These are phyloP conservation scores for Clarkia xantiana DNA, from an alignment of 345 rosid genomes.

Conservation along the genomic window DNA sequence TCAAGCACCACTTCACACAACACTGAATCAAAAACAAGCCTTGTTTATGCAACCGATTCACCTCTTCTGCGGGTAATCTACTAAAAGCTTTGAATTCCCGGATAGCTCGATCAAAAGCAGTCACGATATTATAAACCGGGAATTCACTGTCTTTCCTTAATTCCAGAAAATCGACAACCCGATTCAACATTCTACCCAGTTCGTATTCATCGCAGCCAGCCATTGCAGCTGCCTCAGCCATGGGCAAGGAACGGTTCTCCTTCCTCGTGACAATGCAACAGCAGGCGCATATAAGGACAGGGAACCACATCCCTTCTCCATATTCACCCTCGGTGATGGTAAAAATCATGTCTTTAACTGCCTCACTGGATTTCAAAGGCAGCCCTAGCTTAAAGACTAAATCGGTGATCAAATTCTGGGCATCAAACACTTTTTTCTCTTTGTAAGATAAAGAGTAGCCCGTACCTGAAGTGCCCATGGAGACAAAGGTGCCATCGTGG, in stretches of 20 bases:
- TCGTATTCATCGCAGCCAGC: slow-evolving; percentile 47
- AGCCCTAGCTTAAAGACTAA: slow-evolving; percentile 20
- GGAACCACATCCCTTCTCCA: slow-evolving; percentile 60
- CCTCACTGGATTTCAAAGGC: slow-evolving; percentile 12
- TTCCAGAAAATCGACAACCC: slow-evolving; percentile 46
- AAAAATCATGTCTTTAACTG: slow-evolving; percentile 26
- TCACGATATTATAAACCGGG: slow-evolving; percentile 40
- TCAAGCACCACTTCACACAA: slow-evolving; percentile 57
- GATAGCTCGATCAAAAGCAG: slow-evolving; percentile 27
- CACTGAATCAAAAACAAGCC: slow-evolving; percentile 67
- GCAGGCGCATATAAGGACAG: slow-evolving; percentile 54
- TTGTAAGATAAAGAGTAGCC: slow-evolving; percentile 33
- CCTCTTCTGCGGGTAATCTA: slow-evolving; percentile 23
- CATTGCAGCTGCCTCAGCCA: slow-evolving; percentile 28
- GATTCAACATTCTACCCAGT: slow-evolving; percentile 48
- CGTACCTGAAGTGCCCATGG: slow-evolving; percentile 41
- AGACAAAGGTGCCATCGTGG: slow-evolving; percentile 44
- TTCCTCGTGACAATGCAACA: slow-evolving; percentile 38
- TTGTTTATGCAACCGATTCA: slow-evolving; percentile 41
- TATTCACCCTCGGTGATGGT: slow-evolving; percentile 48
- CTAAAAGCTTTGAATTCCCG: slow-evolving; percentile 14
- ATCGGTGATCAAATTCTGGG: slow-evolving; percentile 28
- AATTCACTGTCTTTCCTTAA: slow-evolving; percentile 15
- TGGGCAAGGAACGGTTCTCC: slow-evolving; percentile 32
- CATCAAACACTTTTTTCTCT: slow-evolving; percentile 54